Evolutionary conservation across 306 rosid species (phyloP).

Genomic region (Lathyrus oleraceus): DNA sequence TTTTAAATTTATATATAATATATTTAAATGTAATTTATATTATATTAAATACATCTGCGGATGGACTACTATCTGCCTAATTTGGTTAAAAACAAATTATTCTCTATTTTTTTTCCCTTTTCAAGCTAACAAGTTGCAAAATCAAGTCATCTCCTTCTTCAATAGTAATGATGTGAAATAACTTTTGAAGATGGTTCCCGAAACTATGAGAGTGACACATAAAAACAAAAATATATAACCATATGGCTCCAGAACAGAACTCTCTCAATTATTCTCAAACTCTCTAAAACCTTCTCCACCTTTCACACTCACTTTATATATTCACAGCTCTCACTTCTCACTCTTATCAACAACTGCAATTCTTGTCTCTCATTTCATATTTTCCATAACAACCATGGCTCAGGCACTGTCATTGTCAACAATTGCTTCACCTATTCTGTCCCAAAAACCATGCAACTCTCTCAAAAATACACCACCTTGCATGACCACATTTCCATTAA

Average conservation of each 20-base stretch:
- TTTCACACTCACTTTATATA: constrained; percentile 51
- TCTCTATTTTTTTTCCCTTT: no score
- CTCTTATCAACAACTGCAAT: neutral
- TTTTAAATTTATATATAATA: no score
- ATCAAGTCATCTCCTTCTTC: no score
- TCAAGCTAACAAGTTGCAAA: no score
- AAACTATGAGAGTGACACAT: constrained; percentile 35
- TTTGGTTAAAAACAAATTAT: no score
- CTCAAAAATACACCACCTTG: constrained; percentile 24
- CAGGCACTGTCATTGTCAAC: constrained; percentile 48
- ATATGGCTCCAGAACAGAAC: constrained; percentile 57
- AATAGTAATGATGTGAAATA: neutral
- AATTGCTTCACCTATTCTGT: constrained; percentile 37
- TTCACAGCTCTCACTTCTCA: constrained; percentile 1
- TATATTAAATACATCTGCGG: no score
- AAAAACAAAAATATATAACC: neutral
- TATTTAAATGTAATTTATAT: no score
- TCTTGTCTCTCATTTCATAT: neutral
- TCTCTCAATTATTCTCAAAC: constrained; percentile 39
- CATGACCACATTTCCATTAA: constrained; percentile 41
- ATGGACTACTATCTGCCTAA: no score
- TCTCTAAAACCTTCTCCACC: constrained; percentile 54
- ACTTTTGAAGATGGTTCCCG: constrained; percentile 46
- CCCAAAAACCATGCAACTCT: constrained; percentile 39
- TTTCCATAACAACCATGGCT: constrained; percentile 44